phyloP scores from a whole-genome alignment of 805 yeast species.

The Kuraishia capsulata region DNA sequence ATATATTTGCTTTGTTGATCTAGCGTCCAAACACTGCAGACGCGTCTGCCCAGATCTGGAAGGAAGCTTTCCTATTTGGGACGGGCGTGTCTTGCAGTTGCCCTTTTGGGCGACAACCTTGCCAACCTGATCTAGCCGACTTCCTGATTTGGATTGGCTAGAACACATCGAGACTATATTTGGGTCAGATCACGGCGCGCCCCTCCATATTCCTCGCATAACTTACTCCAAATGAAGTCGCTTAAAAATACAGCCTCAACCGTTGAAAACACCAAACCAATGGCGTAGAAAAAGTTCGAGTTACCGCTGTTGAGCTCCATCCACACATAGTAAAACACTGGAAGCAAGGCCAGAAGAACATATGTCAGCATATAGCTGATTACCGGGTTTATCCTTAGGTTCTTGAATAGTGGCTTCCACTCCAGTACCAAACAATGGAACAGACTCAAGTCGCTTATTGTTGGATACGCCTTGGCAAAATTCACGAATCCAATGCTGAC shows the following conservation, averaged over 20 bases:
- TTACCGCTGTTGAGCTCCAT: constrained; percentile 90
- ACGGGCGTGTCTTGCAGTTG: background rate
- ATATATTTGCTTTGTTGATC: background rate
- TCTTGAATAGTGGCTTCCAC: constrained; percentile 16
- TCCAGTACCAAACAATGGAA: constrained; percentile 20
- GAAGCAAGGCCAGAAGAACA: constrained; percentile 51
- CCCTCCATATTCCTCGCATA: constrained; percentile 56
- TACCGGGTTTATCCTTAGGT: constrained; percentile 19
- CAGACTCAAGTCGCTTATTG: constrained; percentile 61
- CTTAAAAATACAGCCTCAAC: constrained; percentile 60
- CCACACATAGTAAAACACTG: constrained; percentile 92
- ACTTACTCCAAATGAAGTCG: constrained; percentile 77
- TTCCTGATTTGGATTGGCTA: no score
- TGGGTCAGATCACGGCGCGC: constrained; percentile 7
- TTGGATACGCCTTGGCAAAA: constrained; percentile 79
- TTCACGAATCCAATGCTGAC: constrained; percentile 32
- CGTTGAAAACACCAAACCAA: constrained; percentile 70
- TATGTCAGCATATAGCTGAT: constrained; percentile 16
- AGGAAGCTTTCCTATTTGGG: background rate
- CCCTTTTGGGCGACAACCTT: background rate
- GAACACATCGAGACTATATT: no score
- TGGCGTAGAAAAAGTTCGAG: constrained; percentile 92
- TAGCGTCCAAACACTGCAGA: no score
- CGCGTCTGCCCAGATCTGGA: background rate
- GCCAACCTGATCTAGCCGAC: no score